These are phyloP conservation scores for Linanthus parryae DNA, from an alignment of 148 eudicot species.

Conservation along the genomic window DNA sequence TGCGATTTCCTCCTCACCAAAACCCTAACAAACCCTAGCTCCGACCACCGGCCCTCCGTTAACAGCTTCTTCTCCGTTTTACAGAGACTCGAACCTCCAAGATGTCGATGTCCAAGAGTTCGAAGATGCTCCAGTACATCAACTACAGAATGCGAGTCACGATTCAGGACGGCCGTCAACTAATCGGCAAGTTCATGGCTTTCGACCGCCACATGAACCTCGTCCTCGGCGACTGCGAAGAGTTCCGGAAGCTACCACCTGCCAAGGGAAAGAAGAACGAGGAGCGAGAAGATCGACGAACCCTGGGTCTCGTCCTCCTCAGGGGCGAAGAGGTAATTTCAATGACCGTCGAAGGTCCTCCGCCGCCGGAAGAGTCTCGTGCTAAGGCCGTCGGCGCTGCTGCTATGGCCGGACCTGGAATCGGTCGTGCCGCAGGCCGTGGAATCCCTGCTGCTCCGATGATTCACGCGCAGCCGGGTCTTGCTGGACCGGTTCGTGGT, in stretches of 20 bases:
- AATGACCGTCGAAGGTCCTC: conserved; percentile 97
- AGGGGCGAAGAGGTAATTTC: conserved; percentile 92
- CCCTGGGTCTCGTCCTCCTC: conserved; percentile 85
- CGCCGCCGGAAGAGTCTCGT: conserved; percentile 84
- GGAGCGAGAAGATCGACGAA: conserved; percentile 67
- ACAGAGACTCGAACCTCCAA: too few species aligned
- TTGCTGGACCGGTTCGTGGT: conserved; percentile 84
- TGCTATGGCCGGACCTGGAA: conserved; percentile 57
- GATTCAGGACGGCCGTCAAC: conserved; percentile 88
- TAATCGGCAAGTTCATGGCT: conserved; percentile 91
- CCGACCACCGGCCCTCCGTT: too few species aligned
- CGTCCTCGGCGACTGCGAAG: conserved; percentile 93
- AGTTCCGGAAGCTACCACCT: conserved; percentile 81
- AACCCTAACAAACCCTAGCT: too few species aligned
- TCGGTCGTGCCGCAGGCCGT: conserved; percentile 81
- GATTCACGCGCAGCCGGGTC: conserved; percentile 72
- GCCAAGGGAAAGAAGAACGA: conserved; percentile 53
- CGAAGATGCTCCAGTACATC: conserved; percentile 95
- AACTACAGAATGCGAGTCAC: conserved; percentile 95
- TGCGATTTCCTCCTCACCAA: too few species aligned
- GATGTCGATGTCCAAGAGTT: conserved; percentile 99
- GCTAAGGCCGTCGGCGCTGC: conserved; percentile 44
- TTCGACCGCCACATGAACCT: conserved; percentile 99
- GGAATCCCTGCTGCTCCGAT: conserved; percentile 58
- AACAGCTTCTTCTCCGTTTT: too few species aligned